A percentile compares a stretch with the other conserved stretches of the same genome.
Evolutionary conservation across 2,329 filamentous ascomycete species (phyloP).

Genomic region (Aureobasidium lini): DNA sequence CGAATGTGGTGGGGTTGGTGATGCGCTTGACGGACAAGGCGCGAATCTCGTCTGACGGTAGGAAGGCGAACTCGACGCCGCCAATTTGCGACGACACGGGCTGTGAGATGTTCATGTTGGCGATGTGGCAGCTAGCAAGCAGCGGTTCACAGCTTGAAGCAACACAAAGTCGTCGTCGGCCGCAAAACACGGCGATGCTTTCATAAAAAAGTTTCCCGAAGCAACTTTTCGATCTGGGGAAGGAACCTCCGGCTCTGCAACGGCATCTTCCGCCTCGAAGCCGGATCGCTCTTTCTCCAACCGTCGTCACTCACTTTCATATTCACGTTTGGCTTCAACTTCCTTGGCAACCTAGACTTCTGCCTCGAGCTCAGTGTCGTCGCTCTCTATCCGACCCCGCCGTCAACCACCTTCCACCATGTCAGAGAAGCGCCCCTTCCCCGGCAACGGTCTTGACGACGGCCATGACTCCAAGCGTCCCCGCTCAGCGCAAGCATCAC

Average conservation of each 20-base stretch:
- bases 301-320: not conserved
- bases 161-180: constrained; percentile 3
- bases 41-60: constrained; percentile 75
- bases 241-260: constrained; percentile 3
- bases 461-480: constrained; percentile 33
- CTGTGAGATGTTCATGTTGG: constrained; percentile 46
- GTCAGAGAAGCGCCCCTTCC: constrained; percentile 37
- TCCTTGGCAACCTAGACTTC: not conserved
- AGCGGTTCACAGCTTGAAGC: constrained; percentile 16
- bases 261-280: not conserved
- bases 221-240: constrained; percentile 12
- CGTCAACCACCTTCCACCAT: constrained; percentile 20
- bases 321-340: not conserved
- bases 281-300: not conserved
- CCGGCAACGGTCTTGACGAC: constrained; percentile 29
- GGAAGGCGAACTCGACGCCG: constrained; percentile 82
- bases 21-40: constrained; percentile 89
- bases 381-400: not conserved
- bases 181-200: constrained; percentile 6
- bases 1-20: constrained; percentile 89
- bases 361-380: not conserved
- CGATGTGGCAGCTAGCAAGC: constrained; percentile 9
- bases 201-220: constrained; percentile 9
- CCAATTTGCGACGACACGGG: constrained; percentile 77
- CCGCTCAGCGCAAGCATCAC: constrained; percentile 31